phyloP scores from a whole-genome alignment of 805 yeast species.

The Wickerhamiella australiensis region DNA sequence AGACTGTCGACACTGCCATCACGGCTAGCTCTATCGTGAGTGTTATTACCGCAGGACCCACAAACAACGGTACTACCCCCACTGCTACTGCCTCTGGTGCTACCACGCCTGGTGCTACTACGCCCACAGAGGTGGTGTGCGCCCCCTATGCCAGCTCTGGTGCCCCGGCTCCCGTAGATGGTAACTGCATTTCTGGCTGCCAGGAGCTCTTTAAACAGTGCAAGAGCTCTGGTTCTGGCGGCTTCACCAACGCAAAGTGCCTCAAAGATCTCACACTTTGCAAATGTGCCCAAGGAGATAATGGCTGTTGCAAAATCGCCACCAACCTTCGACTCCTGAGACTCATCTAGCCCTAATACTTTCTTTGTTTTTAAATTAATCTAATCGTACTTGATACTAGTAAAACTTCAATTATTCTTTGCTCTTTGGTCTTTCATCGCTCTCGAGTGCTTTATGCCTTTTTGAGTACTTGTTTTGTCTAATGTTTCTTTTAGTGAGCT shows the following conservation, averaged over 20 bases:
- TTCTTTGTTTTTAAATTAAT: neutral
- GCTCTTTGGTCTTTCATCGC: too few relatives aligned
- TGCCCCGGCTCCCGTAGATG: constrained; percentile 16
- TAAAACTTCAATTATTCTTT: neutral
- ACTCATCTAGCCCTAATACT: neutral
- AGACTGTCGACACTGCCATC: neutral
- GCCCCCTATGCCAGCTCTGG: constrained; percentile 10
- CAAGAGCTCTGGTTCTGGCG: constrained; percentile 1
- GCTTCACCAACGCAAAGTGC: constrained; percentile 15
- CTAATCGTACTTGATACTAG: neutral
- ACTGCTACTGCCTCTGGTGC: neutral
- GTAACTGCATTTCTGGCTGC: constrained; percentile 22
- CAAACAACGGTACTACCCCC: neutral
- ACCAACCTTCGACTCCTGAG: neutral
- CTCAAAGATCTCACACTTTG: constrained; percentile 18
- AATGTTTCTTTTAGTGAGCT: too few relatives aligned
- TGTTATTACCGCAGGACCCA: neutral
- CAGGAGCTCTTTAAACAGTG: constrained; percentile 14
- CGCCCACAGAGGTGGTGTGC: constrained; percentile 9
- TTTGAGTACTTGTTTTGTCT: constrained; percentile 1
- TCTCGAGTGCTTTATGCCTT: too few relatives aligned
- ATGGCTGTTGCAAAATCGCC: constrained; percentile 16
- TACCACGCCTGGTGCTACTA: neutral
- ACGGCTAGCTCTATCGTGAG: neutral
- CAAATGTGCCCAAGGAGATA: constrained; percentile 21